A percentile compares a stretch with the other conserved stretches of the same genome.
Evolutionary conservation across 441 rosid species (phyloP).

Genomic region (Dalechampia spathulata): DNA sequence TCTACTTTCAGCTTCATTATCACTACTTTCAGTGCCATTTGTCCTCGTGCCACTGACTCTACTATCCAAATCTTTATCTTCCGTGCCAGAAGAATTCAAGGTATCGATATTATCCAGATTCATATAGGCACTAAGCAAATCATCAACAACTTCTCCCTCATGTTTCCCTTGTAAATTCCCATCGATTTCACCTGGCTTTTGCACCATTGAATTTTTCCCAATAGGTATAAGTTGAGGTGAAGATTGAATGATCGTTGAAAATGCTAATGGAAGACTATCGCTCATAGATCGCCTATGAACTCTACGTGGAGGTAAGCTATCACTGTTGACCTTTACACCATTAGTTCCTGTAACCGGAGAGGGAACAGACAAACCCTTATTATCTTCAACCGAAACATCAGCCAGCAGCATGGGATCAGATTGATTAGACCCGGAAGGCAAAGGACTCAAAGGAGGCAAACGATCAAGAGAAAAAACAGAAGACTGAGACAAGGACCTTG

Average conservation of each 20-base stretch:
- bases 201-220: constrained; percentile 29
- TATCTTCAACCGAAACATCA: constrained; percentile 59
- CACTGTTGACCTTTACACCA: constrained; percentile 30
- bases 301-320: constrained; percentile 68
- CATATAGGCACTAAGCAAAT: constrained; percentile 76
- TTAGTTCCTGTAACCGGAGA: constrained; percentile 1
- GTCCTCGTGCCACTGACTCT: constrained; percentile 77
- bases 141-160: constrained; percentile 74
- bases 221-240: constrained; percentile 47
- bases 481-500: constrained; percentile 73
- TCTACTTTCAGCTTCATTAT: constrained; percentile 78
- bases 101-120: constrained; percentile 76
- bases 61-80: constrained; percentile 77
- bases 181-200: constrained; percentile 41
- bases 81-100: constrained; percentile 68
- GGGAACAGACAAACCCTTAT: constrained; percentile 19
- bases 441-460: constrained; percentile 69
- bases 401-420: constrained; percentile 29
- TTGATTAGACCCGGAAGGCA: constrained; percentile 34
- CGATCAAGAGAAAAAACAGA: constrained; percentile 64
- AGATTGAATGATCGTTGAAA: constrained; percentile 39
- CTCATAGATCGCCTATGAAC: constrained; percentile 80
- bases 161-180: constrained; percentile 48
- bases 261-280: constrained; percentile 56
- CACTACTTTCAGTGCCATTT: constrained; percentile 72